Evolutionary conservation across 441 rosid genomes (phyloP).

Genomic region (Brassica hybrid): DNA sequence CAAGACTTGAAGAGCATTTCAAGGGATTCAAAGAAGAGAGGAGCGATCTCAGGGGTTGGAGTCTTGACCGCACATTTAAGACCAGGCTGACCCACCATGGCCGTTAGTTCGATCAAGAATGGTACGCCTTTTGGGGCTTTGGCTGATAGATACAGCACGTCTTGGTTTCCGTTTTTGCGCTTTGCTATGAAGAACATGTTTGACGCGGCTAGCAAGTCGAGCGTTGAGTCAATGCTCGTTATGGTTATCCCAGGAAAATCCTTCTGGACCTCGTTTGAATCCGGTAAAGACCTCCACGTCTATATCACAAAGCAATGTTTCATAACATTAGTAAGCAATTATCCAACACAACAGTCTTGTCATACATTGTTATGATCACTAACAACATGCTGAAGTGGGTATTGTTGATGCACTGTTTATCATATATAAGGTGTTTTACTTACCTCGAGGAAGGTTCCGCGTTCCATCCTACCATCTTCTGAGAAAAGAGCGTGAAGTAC

Average conservation of each 20-base stretch:
- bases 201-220: slow-evolving; percentile 68
- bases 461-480: slow-evolving; percentile 94
- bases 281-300: slow-evolving; percentile 95
- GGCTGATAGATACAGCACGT: slow-evolving; percentile 86
- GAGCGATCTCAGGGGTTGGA: slow-evolving; percentile 79
- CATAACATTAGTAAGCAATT: background rate
- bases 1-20: slow-evolving; percentile 49
- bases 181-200: slow-evolving; percentile 91
- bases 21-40: slow-evolving; percentile 19
- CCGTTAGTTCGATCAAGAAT: slow-evolving; percentile 77
- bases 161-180: slow-evolving; percentile 85
- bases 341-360: background rate
- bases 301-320: slow-evolving; percentile 33
- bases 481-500: slow-evolving; percentile 67
- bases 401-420: background rate
- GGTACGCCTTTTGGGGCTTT: slow-evolving; percentile 74
- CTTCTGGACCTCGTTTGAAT: slow-evolving; percentile 79
- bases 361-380: background rate
- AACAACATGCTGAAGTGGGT: background rate
- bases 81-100: slow-evolving; percentile 68
- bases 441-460: slow-evolving; percentile 86
- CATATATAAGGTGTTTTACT: background rate
- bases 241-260: slow-evolving; percentile 70
- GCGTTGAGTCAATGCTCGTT: slow-evolving; percentile 62
- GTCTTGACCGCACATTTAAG: slow-evolving; percentile 87